Evolutionary conservation across 495 filamentous ascomycete species (phyloP).

Genomic region (Penicillium argentinense): DNA sequence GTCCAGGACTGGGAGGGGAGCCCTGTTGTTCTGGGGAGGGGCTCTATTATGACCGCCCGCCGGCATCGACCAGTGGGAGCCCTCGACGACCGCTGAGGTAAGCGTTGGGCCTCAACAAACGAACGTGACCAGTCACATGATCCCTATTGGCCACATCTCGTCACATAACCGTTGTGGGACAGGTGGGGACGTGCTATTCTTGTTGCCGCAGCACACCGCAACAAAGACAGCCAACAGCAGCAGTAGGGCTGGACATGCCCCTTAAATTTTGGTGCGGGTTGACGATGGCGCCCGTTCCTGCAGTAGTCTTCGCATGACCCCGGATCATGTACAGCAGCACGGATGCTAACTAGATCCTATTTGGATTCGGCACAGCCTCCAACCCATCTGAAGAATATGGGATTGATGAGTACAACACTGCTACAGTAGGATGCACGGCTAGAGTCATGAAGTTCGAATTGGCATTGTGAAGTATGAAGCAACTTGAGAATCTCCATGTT

Average conservation of each 20-base stretch:
- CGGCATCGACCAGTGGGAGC: not conserved
- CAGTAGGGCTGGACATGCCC: no score
- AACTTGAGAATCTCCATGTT: no score
- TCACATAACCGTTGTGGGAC: not conserved
- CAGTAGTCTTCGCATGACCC: not conserved
- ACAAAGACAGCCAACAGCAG: not conserved
- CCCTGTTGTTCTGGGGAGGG: not conserved
- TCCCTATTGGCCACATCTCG: conserved; percentile 7
- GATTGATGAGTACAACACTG: no score
- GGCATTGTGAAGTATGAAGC: no score
- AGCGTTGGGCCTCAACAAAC: conserved; percentile 21
- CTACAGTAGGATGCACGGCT: no score
- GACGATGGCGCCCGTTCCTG: conserved; percentile 4
- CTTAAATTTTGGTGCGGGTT: no score
- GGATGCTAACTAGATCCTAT: no score
- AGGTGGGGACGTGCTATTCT: not conserved
- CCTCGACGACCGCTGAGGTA: not conserved
- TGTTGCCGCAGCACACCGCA: conserved; percentile 3
- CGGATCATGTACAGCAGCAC: not conserved
- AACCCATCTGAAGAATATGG: no score
- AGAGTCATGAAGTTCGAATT: no score
- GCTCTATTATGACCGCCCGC: not conserved
- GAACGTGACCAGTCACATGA: conserved; percentile 4
- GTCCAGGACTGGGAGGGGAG: not conserved
- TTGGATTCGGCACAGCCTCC: no score